A percentile compares a stretch with the other conserved stretches of the same genome.
These are phyloP conservation scores for Coemansia sp. DNA, from an alignment of 192 early-diverging fungal genomes.

Conservation along the genomic window DNA sequence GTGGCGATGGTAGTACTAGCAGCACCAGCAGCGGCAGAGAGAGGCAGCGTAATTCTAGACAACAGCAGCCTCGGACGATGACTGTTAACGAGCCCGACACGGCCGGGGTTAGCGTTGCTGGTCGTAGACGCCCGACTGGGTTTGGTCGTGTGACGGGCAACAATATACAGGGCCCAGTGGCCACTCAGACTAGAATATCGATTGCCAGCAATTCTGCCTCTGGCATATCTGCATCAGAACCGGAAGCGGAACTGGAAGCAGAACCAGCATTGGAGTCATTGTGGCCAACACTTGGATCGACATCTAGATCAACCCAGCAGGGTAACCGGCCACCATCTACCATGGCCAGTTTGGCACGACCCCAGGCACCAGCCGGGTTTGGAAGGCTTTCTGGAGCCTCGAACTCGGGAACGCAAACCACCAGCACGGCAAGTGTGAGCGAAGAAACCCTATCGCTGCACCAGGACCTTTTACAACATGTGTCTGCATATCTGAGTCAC, in stretches of 20 bases:
- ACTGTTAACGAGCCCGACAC: constrained; percentile 41
- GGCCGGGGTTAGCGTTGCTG: constrained; percentile 42
- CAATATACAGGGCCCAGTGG: neutral
- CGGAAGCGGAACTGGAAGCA: constrained; percentile 11
- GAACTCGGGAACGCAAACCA: neutral
- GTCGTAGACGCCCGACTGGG: constrained; percentile 38
- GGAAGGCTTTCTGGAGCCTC: constrained; percentile 19
- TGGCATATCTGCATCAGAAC: constrained; percentile 9
- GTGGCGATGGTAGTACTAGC: constrained; percentile 9
- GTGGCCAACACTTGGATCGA: constrained; percentile 36
- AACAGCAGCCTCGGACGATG: constrained; percentile 35
- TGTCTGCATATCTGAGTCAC: constrained; percentile 49
- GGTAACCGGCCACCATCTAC: neutral
- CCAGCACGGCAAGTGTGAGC: neutral
- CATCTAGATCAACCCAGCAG: neutral
- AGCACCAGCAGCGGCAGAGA: constrained; percentile 1
- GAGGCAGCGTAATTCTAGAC: constrained; percentile 1
- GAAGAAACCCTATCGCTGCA: constrained; percentile 27
- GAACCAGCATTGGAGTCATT: constrained; percentile 27
- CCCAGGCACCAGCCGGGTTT: constrained; percentile 26
- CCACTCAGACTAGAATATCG: neutral
- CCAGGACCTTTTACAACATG: constrained; percentile 47
- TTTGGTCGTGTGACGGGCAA: constrained; percentile 33
- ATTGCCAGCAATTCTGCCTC: neutral
- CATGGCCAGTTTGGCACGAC: constrained; percentile 3